Conservation (phyloP, 2,329 filamentous ascomycete genomes). For the Botrytis pseudocinerea region DNA sequence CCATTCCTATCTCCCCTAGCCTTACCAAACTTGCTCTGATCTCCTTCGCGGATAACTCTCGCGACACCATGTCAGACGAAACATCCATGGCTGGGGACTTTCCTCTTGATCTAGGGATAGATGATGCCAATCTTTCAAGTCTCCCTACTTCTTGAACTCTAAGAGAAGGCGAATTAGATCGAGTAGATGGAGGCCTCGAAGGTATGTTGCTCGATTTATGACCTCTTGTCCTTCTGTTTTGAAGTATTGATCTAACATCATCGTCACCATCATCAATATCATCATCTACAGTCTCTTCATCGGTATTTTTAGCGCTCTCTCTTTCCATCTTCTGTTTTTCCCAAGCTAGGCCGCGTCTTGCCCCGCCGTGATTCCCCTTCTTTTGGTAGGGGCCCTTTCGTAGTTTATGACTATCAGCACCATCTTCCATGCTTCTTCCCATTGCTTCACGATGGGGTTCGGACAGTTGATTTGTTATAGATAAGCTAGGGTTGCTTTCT, state of each 20-base stretch:
- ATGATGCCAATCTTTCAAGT: neutral
- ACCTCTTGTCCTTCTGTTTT: neutral
- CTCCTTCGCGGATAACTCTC: neutral
- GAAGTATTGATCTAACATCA: neutral
- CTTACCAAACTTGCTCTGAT: neutral
- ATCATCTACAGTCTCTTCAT: neutral
- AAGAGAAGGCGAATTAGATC: neutral
- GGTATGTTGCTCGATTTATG: neutral
- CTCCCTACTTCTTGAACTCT: neutral
- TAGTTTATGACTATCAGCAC: neutral
- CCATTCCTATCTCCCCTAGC: neutral
- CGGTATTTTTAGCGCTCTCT: too few relatives aligned
- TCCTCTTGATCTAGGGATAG: neutral
- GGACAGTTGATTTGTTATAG: neutral
- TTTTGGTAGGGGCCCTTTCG: neutral
- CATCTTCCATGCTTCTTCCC: neutral
- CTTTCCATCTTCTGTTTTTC: neutral
- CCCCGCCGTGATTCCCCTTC: neutral
- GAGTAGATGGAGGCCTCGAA: neutral
- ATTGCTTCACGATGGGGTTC: neutral
- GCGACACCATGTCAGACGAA: neutral
- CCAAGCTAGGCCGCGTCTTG: conserved; percentile 6
- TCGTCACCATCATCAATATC: neutral
- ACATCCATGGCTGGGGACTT: neutral
- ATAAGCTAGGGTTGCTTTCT: neutral